Conservation (phyloP, 129 eudicot species). For the Flaveria brownii region DNA sequence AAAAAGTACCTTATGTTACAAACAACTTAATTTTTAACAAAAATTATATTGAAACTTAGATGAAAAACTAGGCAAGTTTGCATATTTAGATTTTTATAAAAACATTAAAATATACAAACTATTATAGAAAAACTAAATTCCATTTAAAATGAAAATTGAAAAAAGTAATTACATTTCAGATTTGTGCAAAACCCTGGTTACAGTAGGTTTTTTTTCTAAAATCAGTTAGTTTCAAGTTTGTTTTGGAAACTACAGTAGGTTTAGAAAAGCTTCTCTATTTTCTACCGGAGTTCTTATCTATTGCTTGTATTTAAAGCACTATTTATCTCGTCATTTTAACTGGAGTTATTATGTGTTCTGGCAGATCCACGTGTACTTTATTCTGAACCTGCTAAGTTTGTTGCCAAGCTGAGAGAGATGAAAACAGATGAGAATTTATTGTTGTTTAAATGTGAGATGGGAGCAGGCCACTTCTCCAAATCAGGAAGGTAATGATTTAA, state of each 20-base stretch:
- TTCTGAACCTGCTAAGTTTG: slow-evolving; percentile 92
- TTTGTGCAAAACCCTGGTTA: not conserved
- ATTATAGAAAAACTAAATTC: not conserved
- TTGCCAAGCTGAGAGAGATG: slow-evolving; percentile 88
- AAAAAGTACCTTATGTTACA: not conserved
- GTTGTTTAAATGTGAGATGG: slow-evolving; percentile 90
- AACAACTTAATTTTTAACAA: not conserved
- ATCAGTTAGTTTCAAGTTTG: no score
- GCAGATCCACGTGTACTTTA: slow-evolving; percentile 94
- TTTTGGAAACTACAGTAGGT: not conserved
- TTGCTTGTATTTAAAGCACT: not conserved
- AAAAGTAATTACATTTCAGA: not conserved
- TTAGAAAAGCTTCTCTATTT: not conserved
- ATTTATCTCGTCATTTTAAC: slow-evolving; percentile 4
- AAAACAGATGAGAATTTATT: slow-evolving; percentile 74
- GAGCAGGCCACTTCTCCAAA: slow-evolving; percentile 96
- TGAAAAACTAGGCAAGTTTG: not conserved
- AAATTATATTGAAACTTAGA: not conserved
- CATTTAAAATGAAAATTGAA: not conserved
- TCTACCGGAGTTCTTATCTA: not conserved
- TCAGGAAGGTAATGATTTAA: slow-evolving; percentile 71
- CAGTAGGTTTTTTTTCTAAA: not conserved
- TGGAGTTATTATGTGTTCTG: slow-evolving; percentile 22
- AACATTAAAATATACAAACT: not conserved
- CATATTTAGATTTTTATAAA: not conserved